phyloP scores from a whole-genome alignment of 2,329 filamentous ascomycete genomes.

The Pyricularia pennisetigena region DNA sequence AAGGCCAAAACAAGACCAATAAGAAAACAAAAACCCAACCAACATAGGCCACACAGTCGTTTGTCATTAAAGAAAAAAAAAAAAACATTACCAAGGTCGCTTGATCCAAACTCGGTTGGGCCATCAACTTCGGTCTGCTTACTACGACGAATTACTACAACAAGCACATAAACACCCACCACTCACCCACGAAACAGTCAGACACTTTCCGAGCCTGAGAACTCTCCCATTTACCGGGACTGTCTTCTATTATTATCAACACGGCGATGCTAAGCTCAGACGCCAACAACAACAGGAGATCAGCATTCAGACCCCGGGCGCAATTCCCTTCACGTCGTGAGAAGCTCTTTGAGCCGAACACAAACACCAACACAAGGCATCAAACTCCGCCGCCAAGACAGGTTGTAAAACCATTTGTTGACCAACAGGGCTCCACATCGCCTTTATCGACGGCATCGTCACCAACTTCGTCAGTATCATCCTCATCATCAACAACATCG shows the following conservation, averaged over 20 bases:
- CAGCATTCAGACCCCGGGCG: not conserved
- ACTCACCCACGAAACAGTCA: not conserved
- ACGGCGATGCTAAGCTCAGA: not conserved
- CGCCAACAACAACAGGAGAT: not conserved
- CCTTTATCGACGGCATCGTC: not conserved
- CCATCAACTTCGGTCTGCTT: not conserved
- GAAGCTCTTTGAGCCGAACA: not conserved
- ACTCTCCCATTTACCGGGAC: not conserved
- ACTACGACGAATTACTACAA: conserved; percentile 1
- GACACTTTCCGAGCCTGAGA: not conserved
- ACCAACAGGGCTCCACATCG: not conserved
- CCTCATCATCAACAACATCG: not conserved
- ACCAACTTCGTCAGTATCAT: not conserved
- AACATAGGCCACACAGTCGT: not conserved
- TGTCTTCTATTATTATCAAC: not conserved
- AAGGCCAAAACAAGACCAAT: not conserved
- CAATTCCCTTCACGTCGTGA: not conserved
- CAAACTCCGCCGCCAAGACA: not conserved
- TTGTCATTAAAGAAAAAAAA: not conserved
- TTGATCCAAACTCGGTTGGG: not conserved
- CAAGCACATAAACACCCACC: not conserved
- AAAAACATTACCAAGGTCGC: too few species aligned
- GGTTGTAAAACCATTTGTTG: not conserved
- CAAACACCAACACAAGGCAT: not conserved
- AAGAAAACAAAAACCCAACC: not conserved